A percentile compares a stretch with the other conserved stretches of the same genome.
Evolutionary conservation across 768 basidiomycete species (phyloP).

Genomic region (Gloeopeniophorella convolvens): DNA sequence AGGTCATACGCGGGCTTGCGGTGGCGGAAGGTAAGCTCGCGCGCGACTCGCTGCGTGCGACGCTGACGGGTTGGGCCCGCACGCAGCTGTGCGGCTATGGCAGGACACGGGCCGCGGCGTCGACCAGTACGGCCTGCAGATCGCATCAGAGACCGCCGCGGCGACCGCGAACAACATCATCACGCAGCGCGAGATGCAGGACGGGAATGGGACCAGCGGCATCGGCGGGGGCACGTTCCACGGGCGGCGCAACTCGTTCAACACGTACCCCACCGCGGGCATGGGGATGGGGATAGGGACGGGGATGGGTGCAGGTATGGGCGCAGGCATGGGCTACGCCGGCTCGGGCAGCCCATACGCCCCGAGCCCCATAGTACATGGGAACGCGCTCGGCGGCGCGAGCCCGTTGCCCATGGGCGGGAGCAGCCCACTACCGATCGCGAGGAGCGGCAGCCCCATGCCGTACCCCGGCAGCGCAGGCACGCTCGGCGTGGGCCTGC

Average conservation of each 20-base stretch:
- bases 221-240: slow-evolving; percentile 7
- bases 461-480: not conserved
- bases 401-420: not conserved
- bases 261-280: not conserved
- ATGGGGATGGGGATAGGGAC: too few species aligned
- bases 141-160: slow-evolving; percentile 15
- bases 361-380: not conserved
- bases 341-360: not conserved
- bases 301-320: too few species aligned
- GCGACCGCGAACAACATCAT: slow-evolving; percentile 12
- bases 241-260: slow-evolving; percentile 7
- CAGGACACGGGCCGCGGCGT: slow-evolving; percentile 39
- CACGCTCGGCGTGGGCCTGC: not conserved
- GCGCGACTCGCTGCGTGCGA: too few species aligned
- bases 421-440: not conserved
- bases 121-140: slow-evolving; percentile 19
- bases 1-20: slow-evolving; percentile 61
- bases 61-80: too few species aligned
- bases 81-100: slow-evolving; percentile 50
- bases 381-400: not conserved
- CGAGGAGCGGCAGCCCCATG: not conserved
- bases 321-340: not conserved
- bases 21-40: slow-evolving; percentile 73
- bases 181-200: slow-evolving; percentile 9
- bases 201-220: not conserved